These are phyloP conservation scores for Cardamine occulta DNA, from an alignment of 345 rosid species.

Conservation along the genomic window DNA sequence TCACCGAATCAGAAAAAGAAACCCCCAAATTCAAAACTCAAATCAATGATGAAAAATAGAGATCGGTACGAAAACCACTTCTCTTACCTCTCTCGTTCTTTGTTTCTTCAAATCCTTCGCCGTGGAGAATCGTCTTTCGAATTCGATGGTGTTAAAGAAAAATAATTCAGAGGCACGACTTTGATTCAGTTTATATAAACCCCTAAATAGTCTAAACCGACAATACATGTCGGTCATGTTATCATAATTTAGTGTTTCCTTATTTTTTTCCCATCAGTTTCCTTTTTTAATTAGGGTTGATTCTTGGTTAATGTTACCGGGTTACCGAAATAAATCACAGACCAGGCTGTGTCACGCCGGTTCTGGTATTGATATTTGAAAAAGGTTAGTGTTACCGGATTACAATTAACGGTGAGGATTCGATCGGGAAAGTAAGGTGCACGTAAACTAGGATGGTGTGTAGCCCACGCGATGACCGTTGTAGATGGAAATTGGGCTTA, in stretches of 20 bases:
- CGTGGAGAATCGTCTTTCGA: background rate
- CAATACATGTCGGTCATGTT: background rate
- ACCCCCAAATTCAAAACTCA: background rate
- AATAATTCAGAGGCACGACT: background rate
- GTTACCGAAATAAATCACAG: background rate
- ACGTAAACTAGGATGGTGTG: background rate
- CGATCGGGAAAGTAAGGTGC: background rate
- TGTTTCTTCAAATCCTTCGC: background rate
- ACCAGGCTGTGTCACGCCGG: background rate
- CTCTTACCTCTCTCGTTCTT: conserved; percentile 9
- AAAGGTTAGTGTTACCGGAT: background rate
- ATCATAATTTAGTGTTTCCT: background rate
- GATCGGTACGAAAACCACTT: background rate
- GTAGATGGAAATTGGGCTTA: background rate
- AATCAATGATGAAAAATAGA: background rate
- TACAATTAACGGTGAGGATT: conserved; percentile 16
- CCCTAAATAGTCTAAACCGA: background rate
- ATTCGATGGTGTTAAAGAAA: background rate
- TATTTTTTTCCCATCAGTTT: too few relatives aligned
- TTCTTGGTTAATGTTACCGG: background rate
- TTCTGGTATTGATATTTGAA: background rate
- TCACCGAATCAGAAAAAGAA: conserved; percentile 32
- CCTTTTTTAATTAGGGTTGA: background rate
- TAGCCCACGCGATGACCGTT: conserved; percentile 2
- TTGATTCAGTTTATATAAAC: background rate